Conservation (phyloP, 2,329 filamentous ascomycete species). For the Nigrospora osmanthi region DNA sequence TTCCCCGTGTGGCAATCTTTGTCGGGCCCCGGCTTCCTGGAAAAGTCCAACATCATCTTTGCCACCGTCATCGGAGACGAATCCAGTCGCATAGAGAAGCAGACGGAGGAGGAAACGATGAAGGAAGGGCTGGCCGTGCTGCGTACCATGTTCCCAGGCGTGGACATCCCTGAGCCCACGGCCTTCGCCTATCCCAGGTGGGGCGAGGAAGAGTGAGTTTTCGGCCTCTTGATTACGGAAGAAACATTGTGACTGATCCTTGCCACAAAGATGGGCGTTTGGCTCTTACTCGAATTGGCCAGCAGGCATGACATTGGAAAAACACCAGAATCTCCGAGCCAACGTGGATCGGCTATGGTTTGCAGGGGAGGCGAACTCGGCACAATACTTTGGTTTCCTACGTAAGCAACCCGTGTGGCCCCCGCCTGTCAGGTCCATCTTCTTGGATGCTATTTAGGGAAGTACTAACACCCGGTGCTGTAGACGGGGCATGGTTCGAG, state of each 20-base stretch:
- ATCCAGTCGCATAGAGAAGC: constrained; percentile 49
- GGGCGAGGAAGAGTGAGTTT: constrained; percentile 27
- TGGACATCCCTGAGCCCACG: constrained; percentile 48
- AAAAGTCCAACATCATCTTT: constrained; percentile 57
- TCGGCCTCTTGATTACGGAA: not conserved
- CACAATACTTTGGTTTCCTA: constrained; percentile 58
- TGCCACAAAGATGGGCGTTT: constrained; percentile 30
- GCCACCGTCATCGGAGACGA: constrained; percentile 52
- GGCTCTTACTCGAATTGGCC: constrained; percentile 66
- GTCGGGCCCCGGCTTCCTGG: constrained; percentile 46
- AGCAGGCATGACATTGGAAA: constrained; percentile 51
- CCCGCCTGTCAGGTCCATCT: too few relatives aligned
- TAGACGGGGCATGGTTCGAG: constrained; percentile 49
- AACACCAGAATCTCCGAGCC: constrained; percentile 61
- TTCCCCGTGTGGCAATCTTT: constrained; percentile 58
- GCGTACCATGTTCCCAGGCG: constrained; percentile 51
- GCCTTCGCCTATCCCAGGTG: constrained; percentile 56
- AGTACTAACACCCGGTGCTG: not conserved
- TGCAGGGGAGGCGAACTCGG: constrained; percentile 56
- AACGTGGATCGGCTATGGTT: constrained; percentile 56
- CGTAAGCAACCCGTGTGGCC: constrained; percentile 16
- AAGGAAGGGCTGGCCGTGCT: constrained; percentile 49
- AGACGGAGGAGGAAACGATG: constrained; percentile 49
- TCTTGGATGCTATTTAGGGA: not conserved
- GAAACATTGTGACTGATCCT: constrained; percentile 10